Base-by-base conservation (phyloP, 306 rosid species). In the Casuarina glauca region DNA sequence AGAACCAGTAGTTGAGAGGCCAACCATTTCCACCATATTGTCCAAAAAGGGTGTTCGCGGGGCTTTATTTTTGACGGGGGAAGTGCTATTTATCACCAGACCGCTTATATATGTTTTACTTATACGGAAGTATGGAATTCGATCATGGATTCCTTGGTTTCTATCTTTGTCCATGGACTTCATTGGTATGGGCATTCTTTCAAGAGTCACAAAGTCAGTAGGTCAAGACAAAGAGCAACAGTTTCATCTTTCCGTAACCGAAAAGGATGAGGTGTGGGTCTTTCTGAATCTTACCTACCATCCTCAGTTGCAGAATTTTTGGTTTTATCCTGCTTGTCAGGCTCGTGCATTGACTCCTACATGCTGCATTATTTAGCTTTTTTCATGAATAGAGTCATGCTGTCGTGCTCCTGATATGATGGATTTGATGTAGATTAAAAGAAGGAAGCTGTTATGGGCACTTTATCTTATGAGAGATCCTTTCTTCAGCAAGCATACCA, bases 401-500 rank as follows among this genome's bases (percentile, higher is more conserved):
- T 72, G 73, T 81, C 53, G 57, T 0, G 36, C 43, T 77, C 20
- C 70, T 20, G 36, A 46, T 75, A 50, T 67, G 38, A 61, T 79
- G 43, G 66, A 77, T 72, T 61, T 80, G 64, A 71, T 86, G 61
- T 91, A 95, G 99, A 84, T 86, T 81, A 91, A 81, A 77, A 88
- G 89, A 67, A 84, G 98, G 67, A 96, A 87, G 94, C 71, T 96
- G 80, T 63, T 90, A 35, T 91, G 89, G 90, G 91, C 82, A 50
- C 93, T 96, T 80, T 96, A 93, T 90, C 84, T 96, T 75, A 86
- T 96, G 99, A 89, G 98, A 86, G 98, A 96, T 84, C 99, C 99
- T 20, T 93, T 96, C 86, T 96, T 96, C 80, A 87, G 77, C 94
- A 88, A 88, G 86, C 88, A 86, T 81, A 93, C 92, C 46, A 89